These are phyloP conservation scores for Trichoderma guizhouense DNA, from an alignment of 2,329 filamentous ascomycete species.

Conservation along the genomic window DNA sequence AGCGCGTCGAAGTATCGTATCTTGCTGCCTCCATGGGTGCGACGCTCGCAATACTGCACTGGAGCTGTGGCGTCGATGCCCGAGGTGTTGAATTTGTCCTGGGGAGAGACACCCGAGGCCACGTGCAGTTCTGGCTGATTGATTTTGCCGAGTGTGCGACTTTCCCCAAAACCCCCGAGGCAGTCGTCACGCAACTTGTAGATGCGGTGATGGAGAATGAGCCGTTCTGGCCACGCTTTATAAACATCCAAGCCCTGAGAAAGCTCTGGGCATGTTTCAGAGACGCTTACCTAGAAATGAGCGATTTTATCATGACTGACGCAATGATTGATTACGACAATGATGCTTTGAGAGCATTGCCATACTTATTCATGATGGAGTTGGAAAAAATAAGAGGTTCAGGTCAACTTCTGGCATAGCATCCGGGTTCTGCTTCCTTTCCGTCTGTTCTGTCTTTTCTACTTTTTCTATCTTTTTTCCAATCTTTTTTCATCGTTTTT, in stretches of 20 bases:
- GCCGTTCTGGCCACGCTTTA: constrained; percentile 19
- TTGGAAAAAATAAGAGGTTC: constrained; percentile 19
- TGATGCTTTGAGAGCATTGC: constrained; percentile 1
- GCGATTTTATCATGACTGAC: constrained; percentile 14
- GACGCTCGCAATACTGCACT: constrained; percentile 27
- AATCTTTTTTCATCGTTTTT: neutral
- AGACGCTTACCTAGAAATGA: constrained; percentile 18
- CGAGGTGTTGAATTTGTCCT: constrained; percentile 25
- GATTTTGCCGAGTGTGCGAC: constrained; percentile 24
- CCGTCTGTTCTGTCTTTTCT: no score
- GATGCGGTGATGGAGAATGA: constrained; percentile 19
- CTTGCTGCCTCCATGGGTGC: constrained; percentile 23
- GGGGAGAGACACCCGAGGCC: constrained; percentile 14
- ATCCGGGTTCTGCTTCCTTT: no score
- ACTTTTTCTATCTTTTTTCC: neutral
- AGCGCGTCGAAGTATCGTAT: neutral
- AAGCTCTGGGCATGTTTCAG: constrained; percentile 19
- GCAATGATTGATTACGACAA: neutral
- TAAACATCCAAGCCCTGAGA: constrained; percentile 15
- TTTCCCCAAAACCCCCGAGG: constrained; percentile 8
- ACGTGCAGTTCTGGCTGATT: constrained; percentile 23
- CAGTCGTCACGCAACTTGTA: constrained; percentile 19
- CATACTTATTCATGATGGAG: constrained; percentile 18
- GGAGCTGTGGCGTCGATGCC: constrained; percentile 24
- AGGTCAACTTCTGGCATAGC: constrained; percentile 4